Evolutionary conservation across 2,329 filamentous ascomycete species (phyloP).

Genomic region (Hymenotorrendiella dingleyae): DNA sequence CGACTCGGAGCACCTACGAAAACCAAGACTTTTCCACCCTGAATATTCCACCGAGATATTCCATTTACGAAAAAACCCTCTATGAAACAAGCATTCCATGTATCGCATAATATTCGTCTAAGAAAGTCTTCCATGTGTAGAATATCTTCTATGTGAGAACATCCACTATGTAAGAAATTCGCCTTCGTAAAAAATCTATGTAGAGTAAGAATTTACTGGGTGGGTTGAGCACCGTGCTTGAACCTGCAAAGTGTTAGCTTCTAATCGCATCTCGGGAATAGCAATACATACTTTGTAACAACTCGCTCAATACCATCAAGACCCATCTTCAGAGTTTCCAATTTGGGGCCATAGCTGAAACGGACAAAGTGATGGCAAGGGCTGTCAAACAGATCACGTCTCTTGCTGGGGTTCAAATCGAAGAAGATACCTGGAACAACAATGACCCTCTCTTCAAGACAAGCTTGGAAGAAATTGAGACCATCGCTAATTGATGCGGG

Average conservation of each 20-base stretch:
- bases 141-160: too few relatives aligned
- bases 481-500: conserved; percentile 84
- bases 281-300: conserved; percentile 53
- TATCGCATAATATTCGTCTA: too few relatives aligned
- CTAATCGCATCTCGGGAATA: neutral
- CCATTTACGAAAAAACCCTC: too few relatives aligned
- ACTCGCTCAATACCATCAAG: conserved; percentile 82
- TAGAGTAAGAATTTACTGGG: neutral
- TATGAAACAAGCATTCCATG: too few relatives aligned
- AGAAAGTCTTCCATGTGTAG: too few relatives aligned
- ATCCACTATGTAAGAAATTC: too few relatives aligned
- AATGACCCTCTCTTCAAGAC: conserved; percentile 89
- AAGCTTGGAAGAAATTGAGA: conserved; percentile 94
- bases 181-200: too few relatives aligned
- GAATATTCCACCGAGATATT: too few relatives aligned
- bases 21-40: too few relatives aligned
- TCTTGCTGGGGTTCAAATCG: conserved; percentile 84
- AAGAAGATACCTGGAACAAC: conserved; percentile 98
- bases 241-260: neutral
- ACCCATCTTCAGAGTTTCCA: conserved; percentile 72
- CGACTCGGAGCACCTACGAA: too few relatives aligned
- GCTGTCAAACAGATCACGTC: conserved; percentile 86
- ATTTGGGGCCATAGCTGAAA: conserved; percentile 76
- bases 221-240: neutral
- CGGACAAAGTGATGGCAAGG: conserved; percentile 91